phyloP scores from a whole-genome alignment of 2,329 filamentous ascomycete genomes.

The Apiospora koreana region DNA sequence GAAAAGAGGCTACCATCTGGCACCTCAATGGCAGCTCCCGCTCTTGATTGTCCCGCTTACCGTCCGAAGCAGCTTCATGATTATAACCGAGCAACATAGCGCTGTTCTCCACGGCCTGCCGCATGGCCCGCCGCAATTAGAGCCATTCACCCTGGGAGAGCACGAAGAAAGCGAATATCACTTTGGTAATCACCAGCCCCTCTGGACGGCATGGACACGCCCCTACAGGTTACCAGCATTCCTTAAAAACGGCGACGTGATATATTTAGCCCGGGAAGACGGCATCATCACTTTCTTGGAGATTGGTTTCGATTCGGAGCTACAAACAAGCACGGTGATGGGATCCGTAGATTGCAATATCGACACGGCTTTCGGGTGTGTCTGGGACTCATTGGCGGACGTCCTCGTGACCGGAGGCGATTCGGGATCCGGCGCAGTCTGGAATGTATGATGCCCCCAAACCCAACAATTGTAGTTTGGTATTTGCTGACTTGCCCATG shows the following conservation, averaged over 20 bases:
- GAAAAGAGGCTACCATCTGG: slow-evolving; percentile 51
- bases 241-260: slow-evolving; percentile 67
- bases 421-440: slow-evolving; percentile 75
- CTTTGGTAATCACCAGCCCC: slow-evolving; percentile 50
- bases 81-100: slow-evolving; percentile 64
- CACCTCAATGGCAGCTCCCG: slow-evolving; percentile 58
- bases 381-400: slow-evolving; percentile 71
- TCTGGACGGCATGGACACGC: slow-evolving; percentile 86
- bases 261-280: slow-evolving; percentile 88
- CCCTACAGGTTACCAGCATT: slow-evolving; percentile 68
- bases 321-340: slow-evolving; percentile 58
- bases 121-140: slow-evolving; percentile 50
- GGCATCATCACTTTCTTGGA: slow-evolving; percentile 76
- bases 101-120: slow-evolving; percentile 55
- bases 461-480: neutral
- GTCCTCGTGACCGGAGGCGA: slow-evolving; percentile 80
- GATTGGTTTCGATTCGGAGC: slow-evolving; percentile 54
- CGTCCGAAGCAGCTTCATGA: slow-evolving; percentile 69
- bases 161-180: slow-evolving; percentile 45
- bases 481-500: slow-evolving; percentile 8
- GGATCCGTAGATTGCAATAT: slow-evolving; percentile 73
- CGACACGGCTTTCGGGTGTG: slow-evolving; percentile 77
- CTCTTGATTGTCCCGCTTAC: slow-evolving; percentile 72
- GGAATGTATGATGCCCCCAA: slow-evolving; percentile 55
- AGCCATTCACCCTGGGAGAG: slow-evolving; percentile 42